Evolutionary conservation across 1,139 yeast genomes (phyloP), one percentile per base, ranked within the genome.

Genomic region (Candida dubliniensis): DNA sequence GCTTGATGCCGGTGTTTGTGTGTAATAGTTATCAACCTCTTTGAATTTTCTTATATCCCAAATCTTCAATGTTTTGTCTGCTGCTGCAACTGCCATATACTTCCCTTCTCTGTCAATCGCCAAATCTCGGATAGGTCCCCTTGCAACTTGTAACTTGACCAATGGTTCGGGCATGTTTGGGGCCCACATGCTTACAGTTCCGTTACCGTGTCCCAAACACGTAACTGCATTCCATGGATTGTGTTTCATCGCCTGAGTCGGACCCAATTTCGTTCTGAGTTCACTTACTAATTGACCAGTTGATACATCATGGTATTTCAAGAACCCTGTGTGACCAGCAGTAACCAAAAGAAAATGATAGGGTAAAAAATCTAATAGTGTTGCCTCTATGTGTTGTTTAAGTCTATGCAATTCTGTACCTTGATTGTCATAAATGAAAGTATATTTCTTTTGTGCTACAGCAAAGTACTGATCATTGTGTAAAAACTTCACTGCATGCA

Each of bases 151-250:
- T 37, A 95, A 66, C 58, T 90, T 90, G 7, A 81, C 98, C 47
- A 93, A 71, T 1, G 99, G 96, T 8, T 87, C 80, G 2, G 90
- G 74, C 84, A 88, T 84, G 43, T 83, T 81, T 4, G 99, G 99
- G 0, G 96, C 78, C 98, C 98, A 95, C 45, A 95, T 67, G 0
- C 96, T 79, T 0, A 95, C 96, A 8, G 91, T 84, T 47, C 99
- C 99, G 60, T 89, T 93, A 8, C 86, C 80, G 60, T 91, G 97
- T 27, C 99, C 99, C 48, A 91, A 74, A 65, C 93, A 96, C 71
- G 91, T 81, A 8, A 93, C 88, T 0, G 98, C 99, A 61, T 95
- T 95, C 86, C 95, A 88, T 1, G 96, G 96, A 61, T 93, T 95
- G 54, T 88, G 96, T 42, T 84, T 74, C 90, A 91, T 81, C 8